A percentile compares a stretch with the other conserved stretches of the same genome.
Conservation (phyloP, 305 asterid species). For the Plantago rigida region DNA sequence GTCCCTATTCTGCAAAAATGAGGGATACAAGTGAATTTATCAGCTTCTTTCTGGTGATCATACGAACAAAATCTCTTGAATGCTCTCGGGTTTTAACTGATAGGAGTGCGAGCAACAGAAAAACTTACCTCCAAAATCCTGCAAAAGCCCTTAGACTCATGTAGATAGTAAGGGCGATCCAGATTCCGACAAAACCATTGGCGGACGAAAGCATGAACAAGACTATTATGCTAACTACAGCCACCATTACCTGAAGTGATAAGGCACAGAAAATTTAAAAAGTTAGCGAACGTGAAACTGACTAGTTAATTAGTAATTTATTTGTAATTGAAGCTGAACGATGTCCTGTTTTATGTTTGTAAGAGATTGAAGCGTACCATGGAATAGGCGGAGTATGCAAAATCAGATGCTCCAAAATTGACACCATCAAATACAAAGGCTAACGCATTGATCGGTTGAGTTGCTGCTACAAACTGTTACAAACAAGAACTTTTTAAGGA, state of each 20-base stretch:
- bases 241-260: slow-evolving; percentile 49
- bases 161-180: slow-evolving; percentile 56
- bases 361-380: slow-evolving; percentile 38
- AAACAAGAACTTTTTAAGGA: slow-evolving; percentile 2
- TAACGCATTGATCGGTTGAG: slow-evolving; percentile 66
- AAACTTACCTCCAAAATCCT: slow-evolving; percentile 61
- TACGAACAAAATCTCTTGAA: background rate
- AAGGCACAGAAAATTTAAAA: background rate
- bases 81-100: background rate
- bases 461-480: slow-evolving; percentile 55
- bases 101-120: background rate
- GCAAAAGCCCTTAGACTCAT: slow-evolving; percentile 66
- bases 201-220: slow-evolving; percentile 42
- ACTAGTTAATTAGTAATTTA: too few species aligned
- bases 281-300: too few species aligned
- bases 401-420: slow-evolving; percentile 76
- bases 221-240: slow-evolving; percentile 51
- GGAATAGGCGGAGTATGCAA: slow-evolving; percentile 78
- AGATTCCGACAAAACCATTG: slow-evolving; percentile 56
- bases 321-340: too few species aligned
- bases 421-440: slow-evolving; percentile 83
- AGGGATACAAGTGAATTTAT: background rate
- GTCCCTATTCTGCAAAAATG: slow-evolving; percentile 56
- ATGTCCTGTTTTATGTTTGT: background rate
- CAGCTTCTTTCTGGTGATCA: too few species aligned